Conservation (phyloP, 2,329 filamentous ascomycete genomes). For the Plectosphaerella plurivora region DNA sequence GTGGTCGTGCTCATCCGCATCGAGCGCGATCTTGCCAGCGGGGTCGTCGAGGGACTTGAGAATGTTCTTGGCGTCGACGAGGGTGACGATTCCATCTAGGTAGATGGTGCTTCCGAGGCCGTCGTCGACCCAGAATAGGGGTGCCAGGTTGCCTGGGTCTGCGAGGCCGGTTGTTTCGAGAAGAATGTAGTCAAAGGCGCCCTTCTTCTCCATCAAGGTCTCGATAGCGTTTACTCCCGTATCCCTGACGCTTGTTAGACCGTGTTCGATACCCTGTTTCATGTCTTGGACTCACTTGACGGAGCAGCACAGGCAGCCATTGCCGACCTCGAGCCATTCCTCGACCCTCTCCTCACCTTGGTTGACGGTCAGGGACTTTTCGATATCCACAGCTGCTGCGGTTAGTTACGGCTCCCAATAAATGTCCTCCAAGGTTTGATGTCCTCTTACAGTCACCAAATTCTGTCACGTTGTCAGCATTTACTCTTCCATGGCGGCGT, state of each 20-base stretch:
- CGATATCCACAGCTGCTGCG: constrained; percentile 77
- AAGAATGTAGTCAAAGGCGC: constrained; percentile 94
- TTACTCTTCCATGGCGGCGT: background rate
- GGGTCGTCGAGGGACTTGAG: constrained; percentile 75
- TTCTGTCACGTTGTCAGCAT: constrained; percentile 43
- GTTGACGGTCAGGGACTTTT: constrained; percentile 90
- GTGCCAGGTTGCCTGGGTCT: constrained; percentile 92
- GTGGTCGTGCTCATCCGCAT: constrained; percentile 42
- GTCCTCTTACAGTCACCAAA: constrained; percentile 69
- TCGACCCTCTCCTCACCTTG: constrained; percentile 77
- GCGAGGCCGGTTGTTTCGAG: constrained; percentile 94
- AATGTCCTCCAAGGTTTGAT: background rate
- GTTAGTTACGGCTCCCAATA: background rate
- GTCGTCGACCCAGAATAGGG: constrained; percentile 96
- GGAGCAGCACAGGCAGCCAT: constrained; percentile 96
- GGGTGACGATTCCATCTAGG: constrained; percentile 90
- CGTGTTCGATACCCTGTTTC: background rate
- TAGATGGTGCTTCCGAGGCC: constrained; percentile 93
- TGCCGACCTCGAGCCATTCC: constrained; percentile 94
- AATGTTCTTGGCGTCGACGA: constrained; percentile 94
- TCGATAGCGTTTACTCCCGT: constrained; percentile 92
- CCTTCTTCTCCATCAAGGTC: constrained; percentile 88
- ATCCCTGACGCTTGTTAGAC: constrained; percentile 54
- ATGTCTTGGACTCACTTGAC: constrained; percentile 62
- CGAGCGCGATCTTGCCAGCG: constrained; percentile 39